A percentile compares a stretch with the other conserved stretches of the same genome.
Conservation (phyloP, 192 early-diverging fungal species). For the Fimicolochytrium jonesii region DNA sequence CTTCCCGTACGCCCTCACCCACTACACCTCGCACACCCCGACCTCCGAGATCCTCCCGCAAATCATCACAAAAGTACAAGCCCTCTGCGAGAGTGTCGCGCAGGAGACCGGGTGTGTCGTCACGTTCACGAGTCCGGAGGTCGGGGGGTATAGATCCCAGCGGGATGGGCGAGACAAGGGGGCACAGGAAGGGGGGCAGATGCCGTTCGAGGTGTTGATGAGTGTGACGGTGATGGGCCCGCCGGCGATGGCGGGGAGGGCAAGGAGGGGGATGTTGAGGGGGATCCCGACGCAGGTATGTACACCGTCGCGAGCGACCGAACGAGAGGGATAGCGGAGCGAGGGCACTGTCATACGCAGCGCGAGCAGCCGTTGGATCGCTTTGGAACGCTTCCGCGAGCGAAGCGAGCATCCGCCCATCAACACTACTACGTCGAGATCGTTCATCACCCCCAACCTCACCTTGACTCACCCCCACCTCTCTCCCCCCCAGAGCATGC, state of each 20-base stretch:
- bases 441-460: neutral
- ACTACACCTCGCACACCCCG: neutral
- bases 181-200: too few relatives aligned
- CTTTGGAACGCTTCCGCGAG: neutral
- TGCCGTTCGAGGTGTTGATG: conserved; percentile 18
- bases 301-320: neutral
- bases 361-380: neutral
- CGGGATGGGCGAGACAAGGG: conserved; percentile 26
- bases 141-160: neutral
- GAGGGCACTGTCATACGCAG: neutral
- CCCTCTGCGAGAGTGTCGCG: conserved; percentile 13
- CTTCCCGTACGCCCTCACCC: conserved; percentile 18
- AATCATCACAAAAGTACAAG: conserved; percentile 5
- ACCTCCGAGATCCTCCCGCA: neutral
- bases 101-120: conserved; percentile 12
- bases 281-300: conserved; percentile 37
- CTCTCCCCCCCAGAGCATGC: conserved; percentile 20
- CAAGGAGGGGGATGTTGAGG: conserved; percentile 26
- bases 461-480: neutral
- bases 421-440: neutral
- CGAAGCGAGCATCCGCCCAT: neutral
- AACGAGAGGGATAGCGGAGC: conserved; percentile 1
- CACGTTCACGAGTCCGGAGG: conserved; percentile 18
- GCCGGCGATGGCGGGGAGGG: conserved; percentile 9
- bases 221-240: conserved; percentile 30